Evolutionary conservation across 176 grass and related monocot species (phyloP), one percentile per base, ranked within the genome.

Genomic region (Oryza officinalis): DNA sequence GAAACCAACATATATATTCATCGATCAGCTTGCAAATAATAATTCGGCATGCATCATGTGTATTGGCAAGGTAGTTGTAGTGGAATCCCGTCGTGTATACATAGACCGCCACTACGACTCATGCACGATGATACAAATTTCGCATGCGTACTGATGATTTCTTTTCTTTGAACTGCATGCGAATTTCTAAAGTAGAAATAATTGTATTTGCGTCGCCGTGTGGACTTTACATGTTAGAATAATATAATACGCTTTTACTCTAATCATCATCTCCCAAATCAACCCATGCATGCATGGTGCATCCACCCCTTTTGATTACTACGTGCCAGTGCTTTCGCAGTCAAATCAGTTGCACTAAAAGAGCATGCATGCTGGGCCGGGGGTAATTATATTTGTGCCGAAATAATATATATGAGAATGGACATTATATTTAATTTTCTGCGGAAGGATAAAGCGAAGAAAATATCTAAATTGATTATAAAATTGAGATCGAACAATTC

Each of bases 181-280:
- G 0, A 6, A 71, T 76, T 79, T 88, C 87, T 84, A 80, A 88
- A 88, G 87, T n/a, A 47, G 0, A 3, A 20, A 88, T 88, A 78
- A 80, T 88, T 74, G 37, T 80, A 44, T 6, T 2, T 14, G 28
- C 76, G 35, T 84, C 7, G 37, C 75, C 81, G 87, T 84, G 87
- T 88, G 75, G 76, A 88, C 87, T 84, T 68, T 28, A 54, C 2
- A 6, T 8, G 50, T n/a, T 22, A 14, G 18, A 67, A 27, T 32
- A 71, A 32, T 63, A 82, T 63, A 82, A 33, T 52, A 2, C 2
- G 31, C 80, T 71, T 81, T 78, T 78, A 57, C 10, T 37, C 43
- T 82, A 72, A 71, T 64, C 37, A 70, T 47, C 13, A 14, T 71
- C 17, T 57, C 50, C 80, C 8, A 20, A 83, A 77, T 66, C 27